phyloP scores from a whole-genome alignment of 2,329 filamentous ascomycete genomes.

The Amylocarpus encephaloides region DNA sequence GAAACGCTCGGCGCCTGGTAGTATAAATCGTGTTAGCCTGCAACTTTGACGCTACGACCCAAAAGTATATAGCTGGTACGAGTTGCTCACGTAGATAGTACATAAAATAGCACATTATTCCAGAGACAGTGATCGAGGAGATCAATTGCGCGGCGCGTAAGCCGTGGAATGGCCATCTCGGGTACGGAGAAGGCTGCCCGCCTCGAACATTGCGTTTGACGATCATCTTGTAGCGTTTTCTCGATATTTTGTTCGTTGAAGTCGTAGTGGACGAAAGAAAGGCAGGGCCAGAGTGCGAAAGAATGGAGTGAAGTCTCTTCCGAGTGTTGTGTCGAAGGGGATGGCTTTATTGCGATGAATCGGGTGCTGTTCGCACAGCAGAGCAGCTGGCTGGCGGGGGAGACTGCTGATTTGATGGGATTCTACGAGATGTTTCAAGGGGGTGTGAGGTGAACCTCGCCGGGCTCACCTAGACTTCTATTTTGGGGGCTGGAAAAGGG shows the following conservation, averaged over 20 bases:
- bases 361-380: too few species aligned
- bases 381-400: too few species aligned
- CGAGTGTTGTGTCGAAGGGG: not conserved
- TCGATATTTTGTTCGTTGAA: not conserved
- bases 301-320: not conserved
- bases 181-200: slow-evolving; percentile 27
- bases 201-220: slow-evolving; percentile 24
- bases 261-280: not conserved
- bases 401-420: too few species aligned
- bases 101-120: slow-evolving; percentile 28
- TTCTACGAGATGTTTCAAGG: too few species aligned
- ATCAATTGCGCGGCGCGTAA: slow-evolving; percentile 23
- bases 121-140: slow-evolving; percentile 21
- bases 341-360: too few species aligned
- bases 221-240: slow-evolving; percentile 7
- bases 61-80: not conserved
- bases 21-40: not conserved
- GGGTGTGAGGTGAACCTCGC: too few species aligned
- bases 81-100: slow-evolving; percentile 24
- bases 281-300: not conserved
- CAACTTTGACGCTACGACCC: not conserved
- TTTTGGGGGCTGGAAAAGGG: too few species aligned
- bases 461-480: too few species aligned
- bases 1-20: slow-evolving; percentile 14
- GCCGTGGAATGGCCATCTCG: slow-evolving; percentile 24